Evolutionary conservation across 1,284 basidiomycete genomes (phyloP).

Genomic region (Trichosporon sp.): DNA sequence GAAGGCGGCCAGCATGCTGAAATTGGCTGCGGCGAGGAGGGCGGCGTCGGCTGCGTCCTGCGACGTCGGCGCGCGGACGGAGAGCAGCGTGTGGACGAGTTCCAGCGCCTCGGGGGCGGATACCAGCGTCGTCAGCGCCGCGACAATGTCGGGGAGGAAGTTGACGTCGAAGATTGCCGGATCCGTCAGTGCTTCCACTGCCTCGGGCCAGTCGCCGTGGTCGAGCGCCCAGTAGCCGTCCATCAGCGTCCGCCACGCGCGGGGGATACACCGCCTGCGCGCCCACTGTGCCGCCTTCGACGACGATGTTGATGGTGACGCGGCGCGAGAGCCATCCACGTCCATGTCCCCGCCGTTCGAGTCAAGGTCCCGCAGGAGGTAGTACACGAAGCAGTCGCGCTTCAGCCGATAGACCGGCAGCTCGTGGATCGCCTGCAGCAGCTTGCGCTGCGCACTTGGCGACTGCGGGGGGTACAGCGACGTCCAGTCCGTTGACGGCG

Average conservation of each 20-base stretch:
- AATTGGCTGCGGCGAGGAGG: conserved; percentile 24
- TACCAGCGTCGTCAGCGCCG: conserved; percentile 28
- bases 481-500: conserved; percentile 6
- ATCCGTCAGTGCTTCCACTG: conserved; percentile 26
- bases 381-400: conserved; percentile 42
- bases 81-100: conserved; percentile 29
- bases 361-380: conserved; percentile 36
- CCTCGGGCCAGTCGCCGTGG: conserved; percentile 32
- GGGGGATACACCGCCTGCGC: conserved; percentile 31
- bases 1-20: conserved; percentile 27
- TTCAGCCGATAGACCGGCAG: conserved; percentile 33
- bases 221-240: conserved; percentile 43
- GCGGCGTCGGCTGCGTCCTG: conserved; percentile 22
- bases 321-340: conserved; percentile 14
- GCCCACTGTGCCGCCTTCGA: conserved; percentile 28
- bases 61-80: conserved; percentile 2
- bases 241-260: conserved; percentile 37
- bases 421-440: conserved; percentile 31
- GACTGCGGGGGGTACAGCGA: conserved; percentile 36
- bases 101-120: conserved; percentile 29
- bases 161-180: conserved; percentile 37
- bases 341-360: conserved; percentile 19
- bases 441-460: conserved; percentile 30
- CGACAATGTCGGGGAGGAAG: conserved; percentile 34
- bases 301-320: background rate